Percentiles rank a stretch among this genome's conserved stretches.
phyloP scores from a whole-genome alignment of 2,329 filamentous ascomycete species.

The Apiospora marii region DNA sequence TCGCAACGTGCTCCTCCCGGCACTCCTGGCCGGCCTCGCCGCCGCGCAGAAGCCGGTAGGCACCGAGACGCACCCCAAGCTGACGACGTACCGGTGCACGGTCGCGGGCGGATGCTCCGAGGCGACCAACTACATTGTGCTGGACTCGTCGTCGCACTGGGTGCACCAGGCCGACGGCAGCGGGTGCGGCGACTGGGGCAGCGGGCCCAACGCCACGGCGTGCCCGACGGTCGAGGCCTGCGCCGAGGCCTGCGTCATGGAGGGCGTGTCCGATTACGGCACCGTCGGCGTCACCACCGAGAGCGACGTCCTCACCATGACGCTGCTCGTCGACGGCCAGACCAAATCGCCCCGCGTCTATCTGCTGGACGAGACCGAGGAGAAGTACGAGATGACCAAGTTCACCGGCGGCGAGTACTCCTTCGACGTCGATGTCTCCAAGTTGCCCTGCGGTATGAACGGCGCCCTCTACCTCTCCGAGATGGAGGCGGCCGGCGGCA shows the following conservation, averaged over 20 bases:
- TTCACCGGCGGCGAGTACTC: constrained; percentile 67
- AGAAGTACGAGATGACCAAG: constrained; percentile 66
- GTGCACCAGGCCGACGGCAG: constrained; percentile 49
- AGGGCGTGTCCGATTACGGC: constrained; percentile 56
- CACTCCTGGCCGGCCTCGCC: constrained; percentile 38
- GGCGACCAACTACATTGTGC: constrained; percentile 56
- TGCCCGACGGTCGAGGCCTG: constrained; percentile 59
- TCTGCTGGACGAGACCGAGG: constrained; percentile 60
- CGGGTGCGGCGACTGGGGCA: constrained; percentile 46
- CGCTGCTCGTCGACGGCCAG: constrained; percentile 41
- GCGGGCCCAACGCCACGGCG: constrained; percentile 47
- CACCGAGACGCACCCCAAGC: constrained; percentile 55
- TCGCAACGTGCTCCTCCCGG: constrained; percentile 34
- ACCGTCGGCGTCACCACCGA: constrained; percentile 42
- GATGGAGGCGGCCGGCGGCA: constrained; percentile 66
- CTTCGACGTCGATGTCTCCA: constrained; percentile 70
- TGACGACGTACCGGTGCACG: constrained; percentile 60
- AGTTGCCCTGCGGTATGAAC: constrained; percentile 68
- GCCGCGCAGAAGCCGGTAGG: constrained; percentile 44
- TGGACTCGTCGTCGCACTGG: constrained; percentile 54
- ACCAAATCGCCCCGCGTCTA: constrained; percentile 59
- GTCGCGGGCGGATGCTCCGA: constrained; percentile 55
- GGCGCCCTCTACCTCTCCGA: constrained; percentile 68
- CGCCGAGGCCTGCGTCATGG: constrained; percentile 60
- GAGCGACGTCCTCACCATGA: constrained; percentile 48